Evolutionary conservation across 31 red algal genomes (phyloP), one percentile per base, ranked within the genome.

Genomic region (Porphyra umbilicalis): DNA sequence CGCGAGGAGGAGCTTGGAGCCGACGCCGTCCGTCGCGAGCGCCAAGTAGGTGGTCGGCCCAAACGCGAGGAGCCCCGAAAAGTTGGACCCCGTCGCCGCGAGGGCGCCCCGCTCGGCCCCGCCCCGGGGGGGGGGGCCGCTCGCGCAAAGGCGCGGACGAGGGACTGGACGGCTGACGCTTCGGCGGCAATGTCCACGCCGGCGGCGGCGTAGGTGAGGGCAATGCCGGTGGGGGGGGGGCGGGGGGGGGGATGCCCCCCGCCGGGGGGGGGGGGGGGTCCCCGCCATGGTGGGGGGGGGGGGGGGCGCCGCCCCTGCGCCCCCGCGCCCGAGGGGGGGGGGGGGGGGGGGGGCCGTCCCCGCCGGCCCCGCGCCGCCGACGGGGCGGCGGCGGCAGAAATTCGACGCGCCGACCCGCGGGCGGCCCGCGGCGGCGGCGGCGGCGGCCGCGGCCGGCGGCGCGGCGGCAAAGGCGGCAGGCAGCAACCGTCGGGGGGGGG

Each of bases 11-110:
- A 98, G 39, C 76, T 98, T 98, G 86, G 79, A 90, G 35, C 96
- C 96, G 32, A 98, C 96, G n/a, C 96, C 96, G 81, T 98, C 96
- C 7, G 96, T 98, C 68, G 86, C 82, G 3, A 93, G 77, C 35
- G 90, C 96, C 25, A 98, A 79, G 31, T 81, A 79, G 11, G 87
- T 75, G 33, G 75, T 76, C 36, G 88, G 86, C 30, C 87, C 96
- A 83, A 95, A 98, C 35, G 95, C 92, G 74, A 95, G 88, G 32
- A 98, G 81, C 0, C 92, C 96, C 38, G 90, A 92, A 82, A 98
- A 95, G 39, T 88, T 90, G 1, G 90, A 92, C 29, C 81, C 75
- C 29, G 86, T 85, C 75, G 77, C 87, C 16, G 87, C 83, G 4
- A 79, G 79, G 4, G 87, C 90, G 34, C 92, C 90, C 32, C 18